phyloP scores from a whole-genome alignment of 2,329 filamentous ascomycete species.

The Phaeosphaeria sp. region DNA sequence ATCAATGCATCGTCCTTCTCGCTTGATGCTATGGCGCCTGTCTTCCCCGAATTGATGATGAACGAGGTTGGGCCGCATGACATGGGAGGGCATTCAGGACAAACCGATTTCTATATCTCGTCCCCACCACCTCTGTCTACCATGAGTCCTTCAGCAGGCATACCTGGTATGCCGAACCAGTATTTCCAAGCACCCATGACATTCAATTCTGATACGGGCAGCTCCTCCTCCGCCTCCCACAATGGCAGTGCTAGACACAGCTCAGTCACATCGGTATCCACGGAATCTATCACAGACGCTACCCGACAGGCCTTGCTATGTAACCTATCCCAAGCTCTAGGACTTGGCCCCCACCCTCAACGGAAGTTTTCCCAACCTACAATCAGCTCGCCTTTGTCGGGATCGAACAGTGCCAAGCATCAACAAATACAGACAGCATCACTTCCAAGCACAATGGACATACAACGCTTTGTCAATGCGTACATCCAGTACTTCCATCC shows the following conservation, averaged over 20 bases:
- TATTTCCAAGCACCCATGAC: slow-evolving; percentile 71
- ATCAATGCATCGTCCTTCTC: slow-evolving; percentile 72
- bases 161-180: slow-evolving; percentile 67
- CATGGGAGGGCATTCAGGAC: slow-evolving; percentile 71
- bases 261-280: slow-evolving; percentile 66
- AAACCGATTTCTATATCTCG: slow-evolving; percentile 76
- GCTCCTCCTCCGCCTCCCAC: slow-evolving; percentile 70
- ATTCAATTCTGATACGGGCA: slow-evolving; percentile 71
- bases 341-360: slow-evolving; percentile 56
- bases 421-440: slow-evolving; percentile 57
- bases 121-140: slow-evolving; percentile 78
- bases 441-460: slow-evolving; percentile 81
- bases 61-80: slow-evolving; percentile 78
- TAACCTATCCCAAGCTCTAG: slow-evolving; percentile 66
- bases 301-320: slow-evolving; percentile 68
- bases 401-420: slow-evolving; percentile 32
- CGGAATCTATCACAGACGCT: slow-evolving; percentile 70
- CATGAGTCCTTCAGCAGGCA: slow-evolving; percentile 70
- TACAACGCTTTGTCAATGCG: slow-evolving; percentile 87
- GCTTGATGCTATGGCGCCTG: slow-evolving; percentile 74
- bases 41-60: slow-evolving; percentile 75
- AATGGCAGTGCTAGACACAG: slow-evolving; percentile 69
- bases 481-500: slow-evolving; percentile 94
- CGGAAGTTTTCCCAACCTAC: slow-evolving; percentile 67
- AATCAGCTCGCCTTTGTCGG: slow-evolving; percentile 60